Conservation (phyloP, 805 yeast genomes). For the Candida ortonii region DNA sequence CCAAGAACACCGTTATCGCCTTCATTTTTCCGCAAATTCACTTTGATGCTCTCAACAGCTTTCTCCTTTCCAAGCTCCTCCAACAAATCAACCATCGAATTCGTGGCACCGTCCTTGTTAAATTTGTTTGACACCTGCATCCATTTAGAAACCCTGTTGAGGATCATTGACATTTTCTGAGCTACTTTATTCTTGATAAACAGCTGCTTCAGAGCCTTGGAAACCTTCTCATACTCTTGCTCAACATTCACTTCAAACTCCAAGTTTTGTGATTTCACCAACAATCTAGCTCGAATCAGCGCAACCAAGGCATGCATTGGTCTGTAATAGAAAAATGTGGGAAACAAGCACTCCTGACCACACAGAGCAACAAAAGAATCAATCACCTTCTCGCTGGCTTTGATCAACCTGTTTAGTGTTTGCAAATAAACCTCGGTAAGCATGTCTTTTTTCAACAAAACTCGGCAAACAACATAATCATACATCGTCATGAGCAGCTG, state of each 20-base stretch:
- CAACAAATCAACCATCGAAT: slow-evolving; percentile 50
- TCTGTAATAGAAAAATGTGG: slow-evolving; percentile 51
- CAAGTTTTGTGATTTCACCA: slow-evolving; percentile 42
- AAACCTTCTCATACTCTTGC: slow-evolving; percentile 30
- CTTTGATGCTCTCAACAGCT: slow-evolving; percentile 36
- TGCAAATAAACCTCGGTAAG: slow-evolving; percentile 35
- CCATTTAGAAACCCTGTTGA: slow-evolving; percentile 37
- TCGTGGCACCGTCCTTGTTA: slow-evolving; percentile 49
- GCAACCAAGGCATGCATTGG: slow-evolving; percentile 53
- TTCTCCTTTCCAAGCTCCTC: slow-evolving; percentile 54
- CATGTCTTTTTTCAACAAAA: slow-evolving; percentile 29
- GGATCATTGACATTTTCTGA: slow-evolving; percentile 33
- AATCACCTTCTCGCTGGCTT: slow-evolving; percentile 44
- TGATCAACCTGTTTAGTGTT: slow-evolving; percentile 40
- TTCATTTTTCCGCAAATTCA: slow-evolving; percentile 23
- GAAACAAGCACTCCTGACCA: slow-evolving; percentile 39
- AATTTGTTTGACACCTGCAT: slow-evolving; percentile 37
- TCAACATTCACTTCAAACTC: slow-evolving; percentile 34
- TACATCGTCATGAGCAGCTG: slow-evolving; percentile 50
- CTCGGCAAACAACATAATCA: slow-evolving; percentile 48
- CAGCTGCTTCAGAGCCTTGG: slow-evolving; percentile 22
- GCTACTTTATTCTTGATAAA: slow-evolving; percentile 32
- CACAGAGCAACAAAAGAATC: slow-evolving; percentile 43
- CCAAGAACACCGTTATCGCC: slow-evolving; percentile 30
- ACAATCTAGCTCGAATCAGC: slow-evolving; percentile 43